Percentiles rank a stretch among this genome's conserved stretches.
These are phyloP conservation scores for Leccinum ponderosum DNA, from an alignment of 1,284 basidiomycete species.

Conservation along the genomic window DNA sequence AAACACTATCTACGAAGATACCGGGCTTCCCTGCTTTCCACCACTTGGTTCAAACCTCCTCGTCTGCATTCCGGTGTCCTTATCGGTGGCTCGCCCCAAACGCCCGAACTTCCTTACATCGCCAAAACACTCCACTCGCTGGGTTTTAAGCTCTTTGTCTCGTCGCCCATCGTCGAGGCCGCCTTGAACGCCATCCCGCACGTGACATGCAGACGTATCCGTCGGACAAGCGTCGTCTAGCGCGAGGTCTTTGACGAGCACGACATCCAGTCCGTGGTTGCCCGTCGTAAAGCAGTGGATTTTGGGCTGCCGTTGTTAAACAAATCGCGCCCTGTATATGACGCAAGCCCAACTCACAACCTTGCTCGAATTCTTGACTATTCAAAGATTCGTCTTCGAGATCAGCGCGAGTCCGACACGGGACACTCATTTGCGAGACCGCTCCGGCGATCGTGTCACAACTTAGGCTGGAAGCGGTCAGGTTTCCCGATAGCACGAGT, in stretches of 20 bases:
- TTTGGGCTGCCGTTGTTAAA: conserved; percentile 91
- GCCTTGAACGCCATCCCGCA: conserved; percentile 84
- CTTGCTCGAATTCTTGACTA: no score
- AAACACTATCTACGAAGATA: conserved; percentile 57
- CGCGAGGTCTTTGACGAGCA: conserved; percentile 93
- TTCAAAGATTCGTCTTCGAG: no score
- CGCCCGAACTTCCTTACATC: conserved; percentile 81
- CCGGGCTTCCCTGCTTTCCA: conserved; percentile 89
- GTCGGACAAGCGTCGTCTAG: conserved; percentile 62
- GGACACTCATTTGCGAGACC: no score
- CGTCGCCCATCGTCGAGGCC: conserved; percentile 76
- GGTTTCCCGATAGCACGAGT: no score
- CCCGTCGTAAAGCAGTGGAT: conserved; percentile 87
- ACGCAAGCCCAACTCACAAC: no score
- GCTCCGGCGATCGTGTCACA: no score
- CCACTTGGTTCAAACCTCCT: conserved; percentile 91
- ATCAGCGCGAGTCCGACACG: no score
- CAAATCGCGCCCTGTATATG: conserved; percentile 52
- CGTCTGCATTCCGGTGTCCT: conserved; percentile 81
- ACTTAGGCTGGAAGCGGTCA: no score
- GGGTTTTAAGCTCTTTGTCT: conserved; percentile 93
- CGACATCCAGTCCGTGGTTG: conserved; percentile 95
- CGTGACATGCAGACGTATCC: conserved; percentile 82
- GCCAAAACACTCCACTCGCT: conserved; percentile 77
- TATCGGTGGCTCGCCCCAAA: conserved; percentile 82